Base-by-base conservation (phyloP, 768 basidiomycete species). In the Glaciozyma martinii region DNA sequence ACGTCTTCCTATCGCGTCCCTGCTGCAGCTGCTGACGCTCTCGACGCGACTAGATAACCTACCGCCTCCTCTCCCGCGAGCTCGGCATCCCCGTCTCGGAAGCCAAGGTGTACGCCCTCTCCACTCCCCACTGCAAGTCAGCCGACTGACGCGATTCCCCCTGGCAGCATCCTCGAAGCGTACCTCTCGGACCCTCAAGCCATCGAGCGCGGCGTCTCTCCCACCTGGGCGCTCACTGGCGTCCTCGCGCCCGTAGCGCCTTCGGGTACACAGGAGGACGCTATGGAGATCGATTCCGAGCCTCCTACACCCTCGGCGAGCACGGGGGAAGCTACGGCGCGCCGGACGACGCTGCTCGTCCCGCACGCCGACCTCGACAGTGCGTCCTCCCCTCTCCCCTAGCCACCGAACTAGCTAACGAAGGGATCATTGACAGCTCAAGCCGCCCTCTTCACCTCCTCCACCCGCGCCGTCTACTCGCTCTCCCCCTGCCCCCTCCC, bases 61-160 rank as follows among this genome's bases (percentile, higher is more conserved):
- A 58, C 56, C 56, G 56, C 42, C 13, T 46, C 12, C 43, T 58
- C 42, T 43, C 56, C 25, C 56, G 56, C 56, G 56, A 58, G 56
- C 40, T 58, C 16, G 56, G 56, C n/a, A 25, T 58, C 43, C 29
- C 56, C 13, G 37, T 42, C 15, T 15, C 42, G 3, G 43, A 42
- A 21, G 56, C 56, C 25, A 58, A 58, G n/a, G n/a, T 23, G 56
- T 58, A 12, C n/a, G 56, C 42, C 56, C 42, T 23, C 12, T 3
- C 16, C 9, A 9, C 5, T 18, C 13, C 21, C 32, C 23, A 6
- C 21, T 2, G 12, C 23, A 3, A 32, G 32, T 7, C 1, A 2
- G 3, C 6, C 21, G 10, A 5, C 30, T 16, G 8, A 13, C 30
- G 4, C 18, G 8, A 13, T 16, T 5, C 15, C 10, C 15, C 21